Conservation (phyloP, 1,284 basidiomycete genomes). For the Laetiporus sulphureus region DNA sequence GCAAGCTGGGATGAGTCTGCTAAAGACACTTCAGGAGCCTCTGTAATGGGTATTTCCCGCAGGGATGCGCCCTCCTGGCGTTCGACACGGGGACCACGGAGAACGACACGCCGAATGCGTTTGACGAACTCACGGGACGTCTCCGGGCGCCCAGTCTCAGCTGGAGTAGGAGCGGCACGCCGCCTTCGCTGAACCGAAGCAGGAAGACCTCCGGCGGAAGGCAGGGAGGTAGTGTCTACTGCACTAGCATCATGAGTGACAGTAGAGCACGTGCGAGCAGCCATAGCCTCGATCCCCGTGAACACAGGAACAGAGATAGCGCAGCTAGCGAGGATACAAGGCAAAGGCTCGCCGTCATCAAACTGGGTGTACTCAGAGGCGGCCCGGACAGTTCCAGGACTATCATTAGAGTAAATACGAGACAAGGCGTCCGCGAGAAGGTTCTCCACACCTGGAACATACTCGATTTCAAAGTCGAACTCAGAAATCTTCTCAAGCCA, state of each 20-base stretch:
- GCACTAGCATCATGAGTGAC: not conserved
- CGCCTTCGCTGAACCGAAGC: not conserved
- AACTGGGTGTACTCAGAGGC: slow-evolving; percentile 17
- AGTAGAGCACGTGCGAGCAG: not conserved
- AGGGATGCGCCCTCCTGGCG: slow-evolving; percentile 7
- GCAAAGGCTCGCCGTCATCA: slow-evolving; percentile 1
- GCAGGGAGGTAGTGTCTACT: not conserved
- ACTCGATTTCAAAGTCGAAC: slow-evolving; percentile 20
- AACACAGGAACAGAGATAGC: slow-evolving; percentile 2
- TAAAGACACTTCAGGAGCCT: not conserved
- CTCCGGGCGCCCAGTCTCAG: slow-evolving; percentile 9
- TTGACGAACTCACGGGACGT: slow-evolving; percentile 7
- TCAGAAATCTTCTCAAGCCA: slow-evolving; percentile 20
- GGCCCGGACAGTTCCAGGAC: slow-evolving; percentile 15
- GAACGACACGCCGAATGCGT: slow-evolving; percentile 7
- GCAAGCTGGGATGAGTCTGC: no score
- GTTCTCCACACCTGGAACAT: slow-evolving; percentile 11
- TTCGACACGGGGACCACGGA: slow-evolving; percentile 3
- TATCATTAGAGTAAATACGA: slow-evolving; percentile 25
- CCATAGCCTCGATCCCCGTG: not conserved
- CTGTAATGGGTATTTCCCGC: not conserved
- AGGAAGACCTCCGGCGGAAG: not conserved
- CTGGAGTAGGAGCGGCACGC: not conserved
- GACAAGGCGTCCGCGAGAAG: slow-evolving; percentile 27
- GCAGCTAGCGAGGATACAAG: not conserved